These are phyloP conservation scores for Kazachstania viticola DNA, from an alignment of 805 yeast species.

Conservation along the genomic window DNA sequence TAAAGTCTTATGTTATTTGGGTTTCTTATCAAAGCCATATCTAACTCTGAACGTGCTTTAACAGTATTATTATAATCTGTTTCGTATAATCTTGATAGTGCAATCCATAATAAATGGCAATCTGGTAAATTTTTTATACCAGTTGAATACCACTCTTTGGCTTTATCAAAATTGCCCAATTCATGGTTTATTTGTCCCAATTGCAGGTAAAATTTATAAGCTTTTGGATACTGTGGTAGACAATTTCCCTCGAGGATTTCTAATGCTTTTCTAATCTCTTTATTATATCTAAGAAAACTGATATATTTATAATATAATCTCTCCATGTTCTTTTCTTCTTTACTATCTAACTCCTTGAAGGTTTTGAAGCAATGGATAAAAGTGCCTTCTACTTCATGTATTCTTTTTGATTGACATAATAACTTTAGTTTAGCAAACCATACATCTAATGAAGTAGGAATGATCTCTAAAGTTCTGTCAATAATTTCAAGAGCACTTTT, in stretches of 20 bases:
- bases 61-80: conserved; percentile 30
- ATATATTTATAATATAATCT: conserved; percentile 55
- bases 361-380: conserved; percentile 2
- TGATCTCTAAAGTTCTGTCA: conserved; percentile 31
- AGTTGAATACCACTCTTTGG: conserved; percentile 35
- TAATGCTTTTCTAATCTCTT: conserved; percentile 29
- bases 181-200: conserved; percentile 42
- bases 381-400: conserved; percentile 27
- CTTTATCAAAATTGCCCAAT: conserved; percentile 25
- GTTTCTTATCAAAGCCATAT: conserved; percentile 45
- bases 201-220: conserved; percentile 48
- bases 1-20: conserved; percentile 43
- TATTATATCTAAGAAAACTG: conserved; percentile 35
- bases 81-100: conserved; percentile 39
- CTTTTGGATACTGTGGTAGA: conserved; percentile 35
- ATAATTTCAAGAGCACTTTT: conserved; percentile 44
- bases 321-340: conserved; percentile 24
- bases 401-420: conserved; percentile 34
- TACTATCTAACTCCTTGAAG: conserved; percentile 30
- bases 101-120: conserved; percentile 42
- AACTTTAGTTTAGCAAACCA: conserved; percentile 68
- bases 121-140: conserved; percentile 42
- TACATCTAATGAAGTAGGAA: conserved; percentile 40
- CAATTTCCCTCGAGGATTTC: conserved; percentile 33
- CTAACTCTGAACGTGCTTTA: conserved; percentile 62